Base-by-base conservation (phyloP, 805 yeast genomes). In the Schwanniomyces polymorphus region DNA sequence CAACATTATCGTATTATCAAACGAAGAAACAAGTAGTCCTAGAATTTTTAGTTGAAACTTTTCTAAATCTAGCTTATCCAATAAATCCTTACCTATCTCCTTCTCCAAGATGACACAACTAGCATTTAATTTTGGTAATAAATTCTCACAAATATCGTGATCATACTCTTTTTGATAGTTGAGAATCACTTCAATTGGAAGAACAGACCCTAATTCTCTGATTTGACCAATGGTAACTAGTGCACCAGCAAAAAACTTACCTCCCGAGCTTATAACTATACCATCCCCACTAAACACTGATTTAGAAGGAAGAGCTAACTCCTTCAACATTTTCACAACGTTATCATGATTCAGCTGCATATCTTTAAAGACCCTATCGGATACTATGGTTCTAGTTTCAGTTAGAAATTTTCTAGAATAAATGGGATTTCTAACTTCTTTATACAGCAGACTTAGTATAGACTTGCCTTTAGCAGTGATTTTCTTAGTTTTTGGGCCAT, bases 161-260 rank as follows among this genome's bases (percentile, higher is more conserved):
- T 65, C 63, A 38, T 59, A 61, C 33, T 62, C 67, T 4, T 43
- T 47, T 26, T 50, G 38, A 12, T 54, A 52, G 46, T 65, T 63
- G 45, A 70, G 46, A 23, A 70, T 55, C 10, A 70, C 54, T 50
- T 70, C 74, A 17, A 70, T 59, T 6, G 75, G 75, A 37, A 69
- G 57, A 40, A 51, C 47, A 23, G 67, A 63, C 4, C 72, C 74
- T 43, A 51, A 43, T 41, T 65, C 68, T 41, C 72, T 51, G 7
- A 68, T 40, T 42, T 68, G 72, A 3, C 58, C 57, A 9, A 68
- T 52, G 17, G 59, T 53, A 1, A 68, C 60, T 29, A 70, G 51
- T 1, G 71, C 68, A 1, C 64, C 56, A 2, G 64, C 64, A 21
- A 68, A 46, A 45, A 56, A 55, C 14, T 50, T 47, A 5, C 64